Evolutionary conservation across 345 rosid genomes (phyloP), one percentile per base, ranked within the genome.

Genomic region (Hibiscus syriacus): DNA sequence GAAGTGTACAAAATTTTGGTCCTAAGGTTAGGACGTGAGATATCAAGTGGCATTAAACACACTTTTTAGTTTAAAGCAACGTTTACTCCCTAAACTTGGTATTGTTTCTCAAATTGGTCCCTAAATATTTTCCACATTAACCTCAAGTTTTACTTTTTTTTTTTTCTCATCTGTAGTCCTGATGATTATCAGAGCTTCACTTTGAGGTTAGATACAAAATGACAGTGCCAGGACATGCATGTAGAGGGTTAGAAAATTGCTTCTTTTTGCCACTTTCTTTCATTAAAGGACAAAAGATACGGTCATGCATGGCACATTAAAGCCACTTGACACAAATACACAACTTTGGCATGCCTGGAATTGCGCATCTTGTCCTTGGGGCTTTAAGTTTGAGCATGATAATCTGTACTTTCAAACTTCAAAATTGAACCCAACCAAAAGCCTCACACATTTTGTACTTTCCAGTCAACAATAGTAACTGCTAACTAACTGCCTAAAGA

Each of bases 391-490:
- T 11, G 66, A 62, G 50, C 52, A 62, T 3, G 23, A 41, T 22
- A 61, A n/a, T 41, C 14, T 62, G 30, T 6, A 38, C 17, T 16
- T 41, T 57, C 41, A 57, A 57, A 23, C 7, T 49, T 19, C 23
- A 49, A 49, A 49, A 11, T 53, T 3, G 29, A 53, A 53, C 65
- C 41, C 22, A 27, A 29, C 16, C 38, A 25, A 17, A 43, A 65
- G 45, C 46, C 62, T 46, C 73, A 69, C 66, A n/a, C 73, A 9
- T 56, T 69, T 48, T 48, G 55, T 69, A 74, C 67, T 45, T 64
- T 11, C 36, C 67, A 69, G 67, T 74, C 77, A 48, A 69, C 52
- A 62, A 54, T 43, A 50, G 34, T 23, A 65, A 73, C 53, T 9
- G 45, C 22, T 45, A 58, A n/a, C n/a, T n/a, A n/a, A 32, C 53